Evolutionary conservation across 352 stramenopile species (phyloP), one percentile per base, ranked within the genome.

Genomic region (Pythium brachiatum): DNA sequence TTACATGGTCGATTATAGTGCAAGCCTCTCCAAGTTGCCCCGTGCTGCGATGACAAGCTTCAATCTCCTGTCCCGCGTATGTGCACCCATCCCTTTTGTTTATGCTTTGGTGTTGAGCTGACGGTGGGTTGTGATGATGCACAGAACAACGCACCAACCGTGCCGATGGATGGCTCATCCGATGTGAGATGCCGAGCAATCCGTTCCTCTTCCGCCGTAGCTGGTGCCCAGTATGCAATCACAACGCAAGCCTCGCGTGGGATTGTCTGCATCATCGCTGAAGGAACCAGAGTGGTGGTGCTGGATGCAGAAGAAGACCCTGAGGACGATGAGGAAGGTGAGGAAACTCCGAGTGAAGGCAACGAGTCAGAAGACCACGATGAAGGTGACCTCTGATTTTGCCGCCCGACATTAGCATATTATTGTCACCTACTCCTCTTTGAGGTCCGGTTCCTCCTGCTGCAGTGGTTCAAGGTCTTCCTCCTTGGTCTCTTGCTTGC

Each of bases 251-350:
- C 73, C 15, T 74, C 78, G 63, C 73, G 80, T 50, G 82, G 82
- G 1, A 67, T 89, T 47, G 26, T 92, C 20, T 89, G 78, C 31
- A 60, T 86, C 9, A 63, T 72, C 16, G 48, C 75, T 8, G 56
- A 59, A 51, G 53, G 65, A 20, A 72, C 57, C 48, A 66, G 72
- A 26, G 73, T 92, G 47, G 64, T 61, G 27, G 62, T 92, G 27
- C 75, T 83, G 15, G 83, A 92, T 55, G 81, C 74, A 27, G 82
- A 89, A 69, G 81, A 92, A 23, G 69, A 63, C 16, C 68, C 78
- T 18, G 73, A 81, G 2, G 78, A 81, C 1, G 76, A 79, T 1
- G 62, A 74, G 2, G 65, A 77, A 1, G 56, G 62, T 1, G 66
- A 66, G 5, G 57, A 56, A 13, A 12, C 41, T 48, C 41, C n/a